Percentiles rank a stretch among this genome's conserved stretches.
Evolutionary conservation across 208 protist species (phyloP).

Genomic region (Crithidia sp.): DNA sequence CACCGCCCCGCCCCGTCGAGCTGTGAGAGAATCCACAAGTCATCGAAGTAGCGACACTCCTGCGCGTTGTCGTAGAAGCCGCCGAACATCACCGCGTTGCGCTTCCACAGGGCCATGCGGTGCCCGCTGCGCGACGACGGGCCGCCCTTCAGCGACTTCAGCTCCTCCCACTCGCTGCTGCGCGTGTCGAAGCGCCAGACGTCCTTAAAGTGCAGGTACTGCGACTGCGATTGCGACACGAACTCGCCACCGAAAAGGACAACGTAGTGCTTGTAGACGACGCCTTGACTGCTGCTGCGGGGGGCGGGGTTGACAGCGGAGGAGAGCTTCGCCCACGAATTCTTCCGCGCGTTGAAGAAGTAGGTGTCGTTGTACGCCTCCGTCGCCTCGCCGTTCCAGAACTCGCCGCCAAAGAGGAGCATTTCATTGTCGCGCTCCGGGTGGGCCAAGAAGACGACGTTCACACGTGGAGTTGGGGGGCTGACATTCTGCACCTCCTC

Average conservation of each 20-base stretch:
- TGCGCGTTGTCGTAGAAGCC: constrained; percentile 94
- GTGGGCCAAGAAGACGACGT: constrained; percentile 79
- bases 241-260: constrained; percentile 92
- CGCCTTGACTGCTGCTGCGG: constrained; percentile 82
- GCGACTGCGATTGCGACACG: constrained; percentile 91
- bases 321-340: constrained; percentile 69
- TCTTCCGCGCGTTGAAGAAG: constrained; percentile 79
- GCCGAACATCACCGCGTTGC: constrained; percentile 88
- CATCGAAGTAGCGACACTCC: constrained; percentile 90
- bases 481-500: constrained; percentile 66
- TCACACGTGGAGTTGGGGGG: constrained; percentile 79
- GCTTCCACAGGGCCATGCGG: constrained; percentile 91
- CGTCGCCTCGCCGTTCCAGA: constrained; percentile 88
- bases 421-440: constrained; percentile 80
- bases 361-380: constrained; percentile 90
- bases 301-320: constrained; percentile 73
- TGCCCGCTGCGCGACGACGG: constrained; percentile 92
- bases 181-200: constrained; percentile 86
- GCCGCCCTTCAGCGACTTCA: constrained; percentile 77
- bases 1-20: constrained; percentile 83
- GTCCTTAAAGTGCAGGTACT: constrained; percentile 93
- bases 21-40: constrained; percentile 83
- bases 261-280: constrained; percentile 88
- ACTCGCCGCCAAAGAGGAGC: constrained; percentile 92
- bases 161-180: constrained; percentile 84